Evolutionary conservation across 1,139 yeast genomes (phyloP).

Genomic region (Protomyces macrosporus): DNA sequence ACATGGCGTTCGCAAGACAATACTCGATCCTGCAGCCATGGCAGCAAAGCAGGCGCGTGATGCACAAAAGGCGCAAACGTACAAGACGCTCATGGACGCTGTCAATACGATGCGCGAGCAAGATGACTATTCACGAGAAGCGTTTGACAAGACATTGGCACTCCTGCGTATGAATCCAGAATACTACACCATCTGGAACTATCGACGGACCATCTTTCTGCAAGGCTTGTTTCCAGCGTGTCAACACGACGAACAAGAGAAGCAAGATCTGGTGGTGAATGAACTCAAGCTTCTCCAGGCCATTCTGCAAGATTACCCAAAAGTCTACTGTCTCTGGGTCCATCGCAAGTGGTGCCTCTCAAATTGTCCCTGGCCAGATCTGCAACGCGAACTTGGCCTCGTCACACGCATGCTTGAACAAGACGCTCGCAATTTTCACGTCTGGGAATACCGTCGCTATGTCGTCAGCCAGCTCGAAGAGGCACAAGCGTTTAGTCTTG

Average conservation of each 20-base stretch:
- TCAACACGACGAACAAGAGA: slow-evolving; percentile 24
- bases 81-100: not conserved
- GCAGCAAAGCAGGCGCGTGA: slow-evolving; percentile 5
- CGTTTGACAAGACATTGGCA: slow-evolving; percentile 52
- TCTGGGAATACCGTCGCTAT: slow-evolving; percentile 88
- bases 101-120: not conserved
- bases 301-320: slow-evolving; percentile 64
- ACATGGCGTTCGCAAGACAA: slow-evolving; percentile 10
- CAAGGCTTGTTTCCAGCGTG: slow-evolving; percentile 38
- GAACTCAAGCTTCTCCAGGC: slow-evolving; percentile 62
- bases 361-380: slow-evolving; percentile 51
- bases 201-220: slow-evolving; percentile 63
- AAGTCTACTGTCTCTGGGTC: slow-evolving; percentile 95
- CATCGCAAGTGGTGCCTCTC: slow-evolving; percentile 81
- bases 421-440: slow-evolving; percentile 85
- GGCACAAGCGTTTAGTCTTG: slow-evolving; percentile 37
- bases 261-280: slow-evolving; percentile 45
- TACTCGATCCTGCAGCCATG: slow-evolving; percentile 12
- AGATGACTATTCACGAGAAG: slow-evolving; percentile 36
- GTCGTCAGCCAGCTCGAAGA: slow-evolving; percentile 54
- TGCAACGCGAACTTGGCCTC: slow-evolving; percentile 64
- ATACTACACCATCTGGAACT: slow-evolving; percentile 85
- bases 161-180: slow-evolving; percentile 73
- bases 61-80: slow-evolving; percentile 6
- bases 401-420: slow-evolving; percentile 61